Evolutionary conservation across 768 basidiomycete species (phyloP).

Genomic region (Serendipita indica): DNA sequence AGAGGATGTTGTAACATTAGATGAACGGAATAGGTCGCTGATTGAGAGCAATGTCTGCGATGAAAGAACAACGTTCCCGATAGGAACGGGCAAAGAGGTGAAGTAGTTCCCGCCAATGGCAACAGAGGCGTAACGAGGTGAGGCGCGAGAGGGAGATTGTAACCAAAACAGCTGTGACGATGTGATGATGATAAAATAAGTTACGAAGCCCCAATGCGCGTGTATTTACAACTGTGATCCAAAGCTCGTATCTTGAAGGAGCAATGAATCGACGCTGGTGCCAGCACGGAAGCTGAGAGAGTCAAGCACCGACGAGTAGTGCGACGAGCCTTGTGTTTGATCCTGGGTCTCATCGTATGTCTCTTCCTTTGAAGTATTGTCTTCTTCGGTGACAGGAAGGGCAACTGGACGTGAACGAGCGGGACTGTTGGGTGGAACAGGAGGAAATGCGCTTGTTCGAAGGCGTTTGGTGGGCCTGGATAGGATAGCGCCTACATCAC

Average conservation of each 20-base stretch:
- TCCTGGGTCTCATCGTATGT: not conserved
- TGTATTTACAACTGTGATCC: not conserved
- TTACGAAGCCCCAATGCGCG: no score
- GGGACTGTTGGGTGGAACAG: not conserved
- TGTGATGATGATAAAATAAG: no score
- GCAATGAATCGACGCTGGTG: not conserved
- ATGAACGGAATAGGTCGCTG: no score
- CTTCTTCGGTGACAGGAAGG: not conserved
- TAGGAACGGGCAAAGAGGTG: no score
- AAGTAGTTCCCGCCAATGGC: no score
- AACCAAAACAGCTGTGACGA: no score
- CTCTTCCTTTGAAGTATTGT: not conserved
- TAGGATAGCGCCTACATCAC: not conserved
- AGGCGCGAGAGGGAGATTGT: no score
- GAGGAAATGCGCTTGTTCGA: not conserved
- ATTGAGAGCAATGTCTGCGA: no score
- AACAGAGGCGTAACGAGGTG: no score
- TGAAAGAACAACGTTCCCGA: no score
- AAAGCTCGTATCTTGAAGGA: not conserved
- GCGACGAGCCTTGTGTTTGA: not conserved
- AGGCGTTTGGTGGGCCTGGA: not conserved
- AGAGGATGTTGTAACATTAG: no score
- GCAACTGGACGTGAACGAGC: not conserved
- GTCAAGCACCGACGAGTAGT: not conserved
- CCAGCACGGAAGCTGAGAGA: not conserved